Conservation (phyloP, 495 filamentous ascomycete species). For the Lasiosphaeris hirsuta region DNA sequence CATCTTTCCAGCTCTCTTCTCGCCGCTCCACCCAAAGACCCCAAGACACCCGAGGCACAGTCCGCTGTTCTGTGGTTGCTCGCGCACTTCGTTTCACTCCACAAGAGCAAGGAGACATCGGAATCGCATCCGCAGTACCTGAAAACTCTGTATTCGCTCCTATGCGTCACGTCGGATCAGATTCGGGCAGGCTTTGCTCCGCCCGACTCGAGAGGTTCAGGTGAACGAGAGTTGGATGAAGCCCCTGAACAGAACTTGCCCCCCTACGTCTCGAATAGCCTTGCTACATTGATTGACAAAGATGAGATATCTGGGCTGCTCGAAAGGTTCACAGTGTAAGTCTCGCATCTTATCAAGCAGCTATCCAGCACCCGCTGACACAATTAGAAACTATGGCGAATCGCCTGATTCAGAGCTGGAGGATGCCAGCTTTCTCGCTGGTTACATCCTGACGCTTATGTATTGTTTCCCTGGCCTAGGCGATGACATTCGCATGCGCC, state of each 20-base stretch:
- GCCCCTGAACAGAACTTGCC: slow-evolving; percentile 19
- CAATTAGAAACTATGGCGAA: slow-evolving; percentile 25
- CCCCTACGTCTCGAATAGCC: slow-evolving; percentile 29
- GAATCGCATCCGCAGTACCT: slow-evolving; percentile 17
- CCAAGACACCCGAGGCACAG: slow-evolving; percentile 18
- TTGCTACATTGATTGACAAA: slow-evolving; percentile 36
- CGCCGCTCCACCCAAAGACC: slow-evolving; percentile 2
- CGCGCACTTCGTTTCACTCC: slow-evolving; percentile 75
- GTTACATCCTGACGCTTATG: slow-evolving; percentile 81
- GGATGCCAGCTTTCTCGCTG: slow-evolving; percentile 73
- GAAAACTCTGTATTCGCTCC: slow-evolving; percentile 24
- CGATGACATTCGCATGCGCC: slow-evolving; percentile 94
- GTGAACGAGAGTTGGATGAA: slow-evolving; percentile 13
- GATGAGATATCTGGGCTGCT: slow-evolving; percentile 40
- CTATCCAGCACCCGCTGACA: slow-evolving; percentile 12
- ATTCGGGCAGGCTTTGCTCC: slow-evolving; percentile 21
- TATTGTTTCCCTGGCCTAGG: slow-evolving; percentile 77
- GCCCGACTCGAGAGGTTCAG: slow-evolving; percentile 4
- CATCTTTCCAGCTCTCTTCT: slow-evolving; percentile 26
- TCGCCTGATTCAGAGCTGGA: slow-evolving; percentile 36
- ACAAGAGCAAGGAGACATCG: slow-evolving; percentile 42
- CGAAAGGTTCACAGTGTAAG: slow-evolving; percentile 38
- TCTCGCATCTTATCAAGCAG: slow-evolving; percentile 13
- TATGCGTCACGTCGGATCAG: slow-evolving; percentile 23
- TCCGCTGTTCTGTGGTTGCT: slow-evolving; percentile 67